phyloP scores from a whole-genome alignment of 768 basidiomycete species.

The Kwoniella newhampshirensis region DNA sequence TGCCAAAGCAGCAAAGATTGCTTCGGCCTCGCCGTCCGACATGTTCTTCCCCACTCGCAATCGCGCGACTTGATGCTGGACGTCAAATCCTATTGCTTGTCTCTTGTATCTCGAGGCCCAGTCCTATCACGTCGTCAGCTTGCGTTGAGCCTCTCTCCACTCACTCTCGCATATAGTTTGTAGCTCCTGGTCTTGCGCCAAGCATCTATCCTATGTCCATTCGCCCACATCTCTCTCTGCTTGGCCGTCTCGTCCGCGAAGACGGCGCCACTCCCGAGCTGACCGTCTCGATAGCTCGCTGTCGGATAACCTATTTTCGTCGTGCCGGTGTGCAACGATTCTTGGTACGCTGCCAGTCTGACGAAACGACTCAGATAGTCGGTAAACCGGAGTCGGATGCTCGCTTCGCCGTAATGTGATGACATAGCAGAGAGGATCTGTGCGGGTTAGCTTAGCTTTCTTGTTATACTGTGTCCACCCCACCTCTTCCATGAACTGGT shows the following conservation, averaged over 20 bases:
- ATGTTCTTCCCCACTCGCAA: constrained; percentile 72
- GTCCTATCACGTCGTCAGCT: constrained; percentile 59
- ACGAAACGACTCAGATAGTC: constrained; percentile 88
- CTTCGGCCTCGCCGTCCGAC: constrained; percentile 68
- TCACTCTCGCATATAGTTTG: constrained; percentile 67
- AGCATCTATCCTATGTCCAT: constrained; percentile 83
- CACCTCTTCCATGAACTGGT: constrained; percentile 90
- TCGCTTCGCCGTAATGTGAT: constrained; percentile 85
- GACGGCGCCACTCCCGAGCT: constrained; percentile 76
- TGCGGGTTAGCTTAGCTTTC: neutral
- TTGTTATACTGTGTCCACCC: constrained; percentile 53
- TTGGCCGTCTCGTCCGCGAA: constrained; percentile 71
- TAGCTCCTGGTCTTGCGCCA: constrained; percentile 86
- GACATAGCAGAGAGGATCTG: constrained; percentile 82
- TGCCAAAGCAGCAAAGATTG: constrained; percentile 72
- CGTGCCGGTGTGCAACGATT: constrained; percentile 71
- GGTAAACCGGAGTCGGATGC: constrained; percentile 82
- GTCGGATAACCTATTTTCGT: constrained; percentile 76
- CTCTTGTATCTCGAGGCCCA: constrained; percentile 61
- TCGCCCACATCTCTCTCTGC: constrained; percentile 68
- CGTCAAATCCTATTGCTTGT: constrained; percentile 75
- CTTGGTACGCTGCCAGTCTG: constrained; percentile 82
- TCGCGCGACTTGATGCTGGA: constrained; percentile 79
- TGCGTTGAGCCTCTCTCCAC: constrained; percentile 36
- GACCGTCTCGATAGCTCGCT: constrained; percentile 57